Evolutionary conservation across 495 filamentous ascomycete species (phyloP), one percentile per base, ranked within the genome.

Genomic region (Penicillium salamii): DNA sequence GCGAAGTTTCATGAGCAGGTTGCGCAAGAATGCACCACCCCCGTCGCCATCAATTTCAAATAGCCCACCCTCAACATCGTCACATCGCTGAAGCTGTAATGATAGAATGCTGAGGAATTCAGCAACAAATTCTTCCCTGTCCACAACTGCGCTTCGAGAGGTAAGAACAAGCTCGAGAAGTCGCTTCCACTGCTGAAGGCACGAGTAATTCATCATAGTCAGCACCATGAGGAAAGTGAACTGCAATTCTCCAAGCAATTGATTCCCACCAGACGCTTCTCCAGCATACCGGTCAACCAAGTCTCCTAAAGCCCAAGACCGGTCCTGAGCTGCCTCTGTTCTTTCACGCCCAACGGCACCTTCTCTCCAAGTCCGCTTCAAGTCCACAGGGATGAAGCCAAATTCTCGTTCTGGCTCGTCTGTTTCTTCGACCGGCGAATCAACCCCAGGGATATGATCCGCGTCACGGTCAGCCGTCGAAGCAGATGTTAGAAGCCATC

Each of bases 161-260:
- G 86, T 91, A 41, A 97, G 73, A 1, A 90, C 67, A 26, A 96
- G 70, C 29, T 75, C 75, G 6, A 91, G 67, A 21, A 95, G 59
- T 50, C 88, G 75, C 67, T 87, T 88, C 91, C 91, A 98, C 54
- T 96, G 90, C 56, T 91, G 85, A 19, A 91, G 75, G 61, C 89
- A 95, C 1, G 90, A 90, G 53, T 84, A 80, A 61, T 95, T 97
- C 64, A 86, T 86, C 35, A 97, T 74, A 19, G 86, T 87, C 50
- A 90, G 72, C 9, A 89, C 84, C 62, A 86, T 88, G 4, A 97
- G 57, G 67, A 93, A 97, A 29, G 82, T 78, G 57, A 95, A 86
- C 57, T 97, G 89, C 34, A 97, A 58, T 59, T 97, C 91, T 33
- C 91, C 92, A n/a, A 95, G 65, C 3, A 97, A 56, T 36, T 88